Evolutionary conservation across 2,329 filamentous ascomycete genomes (phyloP).

Genomic region (Decorospora gaudefroyi): DNA sequence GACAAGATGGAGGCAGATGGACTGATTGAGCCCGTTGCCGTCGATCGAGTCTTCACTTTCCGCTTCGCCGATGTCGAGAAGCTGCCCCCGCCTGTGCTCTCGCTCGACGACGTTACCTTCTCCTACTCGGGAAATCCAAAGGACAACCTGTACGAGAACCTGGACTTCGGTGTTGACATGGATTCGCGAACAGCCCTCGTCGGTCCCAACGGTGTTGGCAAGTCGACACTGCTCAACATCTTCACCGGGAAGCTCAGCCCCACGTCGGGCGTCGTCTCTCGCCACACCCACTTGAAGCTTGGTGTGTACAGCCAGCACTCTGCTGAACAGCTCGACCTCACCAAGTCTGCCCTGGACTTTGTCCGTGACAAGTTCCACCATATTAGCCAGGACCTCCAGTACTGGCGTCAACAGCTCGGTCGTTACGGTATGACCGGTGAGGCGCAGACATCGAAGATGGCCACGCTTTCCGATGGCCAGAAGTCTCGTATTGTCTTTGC

Average conservation of each 20-base stretch:
- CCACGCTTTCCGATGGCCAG: constrained; percentile 95
- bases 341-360: constrained; percentile 96
- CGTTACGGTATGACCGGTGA: constrained; percentile 92
- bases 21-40: constrained; percentile 87
- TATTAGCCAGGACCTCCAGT: constrained; percentile 96
- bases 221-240: constrained; percentile 91
- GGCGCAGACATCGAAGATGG: constrained; percentile 94
- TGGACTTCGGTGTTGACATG: constrained; percentile 99
- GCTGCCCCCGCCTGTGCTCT: constrained; percentile 94
- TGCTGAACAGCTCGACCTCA: constrained; percentile 95
- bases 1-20: constrained; percentile 99
- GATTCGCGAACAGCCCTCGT: constrained; percentile 96
- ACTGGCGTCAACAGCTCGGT: constrained; percentile 97
- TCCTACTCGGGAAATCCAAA: constrained; percentile 89
- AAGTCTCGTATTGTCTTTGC: constrained; percentile 98
- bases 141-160: constrained; percentile 93
- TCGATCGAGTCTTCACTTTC: constrained; percentile 93
- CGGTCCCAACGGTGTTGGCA: constrained; percentile 98
- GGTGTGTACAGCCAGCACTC: constrained; percentile 99
- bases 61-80: constrained; percentile 98
- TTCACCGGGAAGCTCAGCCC: constrained; percentile 96
- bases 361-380: constrained; percentile 91
- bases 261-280: constrained; percentile 77
- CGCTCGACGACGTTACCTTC: constrained; percentile 97
- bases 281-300: constrained; percentile 98